Conservation (phyloP, 2,329 filamentous ascomycete species). For the Colletotrichum echinochloae region DNA sequence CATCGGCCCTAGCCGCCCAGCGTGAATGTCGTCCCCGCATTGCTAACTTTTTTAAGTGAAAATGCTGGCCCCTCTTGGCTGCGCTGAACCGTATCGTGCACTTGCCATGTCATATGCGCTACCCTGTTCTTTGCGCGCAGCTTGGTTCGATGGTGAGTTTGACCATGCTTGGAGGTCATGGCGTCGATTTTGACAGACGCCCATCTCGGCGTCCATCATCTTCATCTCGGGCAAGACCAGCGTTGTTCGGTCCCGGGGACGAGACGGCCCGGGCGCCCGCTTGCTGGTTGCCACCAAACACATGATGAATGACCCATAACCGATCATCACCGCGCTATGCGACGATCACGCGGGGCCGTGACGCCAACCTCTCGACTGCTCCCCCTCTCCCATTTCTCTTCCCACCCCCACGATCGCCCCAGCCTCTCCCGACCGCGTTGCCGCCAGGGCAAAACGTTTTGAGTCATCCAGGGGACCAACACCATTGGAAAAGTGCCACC, state of each 20-base stretch:
- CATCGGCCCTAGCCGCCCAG: not conserved
- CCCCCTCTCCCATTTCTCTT: not conserved
- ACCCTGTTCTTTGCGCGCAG: not conserved
- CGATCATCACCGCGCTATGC: not conserved
- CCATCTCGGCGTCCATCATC: slow-evolving; percentile 19
- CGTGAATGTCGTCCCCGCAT: slow-evolving; percentile 1
- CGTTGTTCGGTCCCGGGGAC: slow-evolving; percentile 1
- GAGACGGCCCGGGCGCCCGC: not conserved
- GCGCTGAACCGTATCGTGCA: not conserved
- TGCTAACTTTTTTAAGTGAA: not conserved
- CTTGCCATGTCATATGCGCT: not conserved
- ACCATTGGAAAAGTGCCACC: not conserved
- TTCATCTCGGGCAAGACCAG: slow-evolving; percentile 9
- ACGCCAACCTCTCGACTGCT: slow-evolving; percentile 13
- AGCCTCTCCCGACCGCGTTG: slow-evolving; percentile 10
- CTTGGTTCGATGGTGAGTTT: slow-evolving; percentile 14
- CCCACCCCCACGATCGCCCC: not conserved
- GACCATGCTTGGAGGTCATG: slow-evolving; percentile 22
- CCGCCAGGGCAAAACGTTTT: not conserved
- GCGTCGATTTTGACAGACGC: slow-evolving; percentile 28
- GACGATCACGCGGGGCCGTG: slow-evolving; percentile 14
- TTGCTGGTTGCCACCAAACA: not conserved
- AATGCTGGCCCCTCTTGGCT: not conserved
- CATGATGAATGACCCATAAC: no score
- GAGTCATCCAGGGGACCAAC: not conserved